These are phyloP conservation scores for Ziziphus jujuba DNA, from an alignment of 306 rosid species.

Conservation along the genomic window DNA sequence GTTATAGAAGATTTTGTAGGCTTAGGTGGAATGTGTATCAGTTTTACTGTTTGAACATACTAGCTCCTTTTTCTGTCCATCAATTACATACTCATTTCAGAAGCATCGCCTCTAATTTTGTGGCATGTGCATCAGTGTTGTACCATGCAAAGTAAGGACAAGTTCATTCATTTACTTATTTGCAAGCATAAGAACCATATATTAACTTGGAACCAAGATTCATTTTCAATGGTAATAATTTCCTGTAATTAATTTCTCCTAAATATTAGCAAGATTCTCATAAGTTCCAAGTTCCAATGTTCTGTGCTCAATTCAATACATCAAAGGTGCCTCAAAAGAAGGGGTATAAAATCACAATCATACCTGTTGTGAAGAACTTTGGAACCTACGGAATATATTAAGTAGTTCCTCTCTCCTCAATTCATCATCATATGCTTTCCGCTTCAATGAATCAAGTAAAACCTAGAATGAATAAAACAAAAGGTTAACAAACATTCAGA, in stretches of 20 bases:
- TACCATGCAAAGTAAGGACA: not conserved
- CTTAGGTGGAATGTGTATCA: not conserved
- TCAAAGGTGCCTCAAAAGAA: constrained; percentile 10
- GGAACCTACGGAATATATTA: constrained; percentile 69
- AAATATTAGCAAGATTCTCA: not conserved
- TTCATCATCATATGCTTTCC: constrained; percentile 89
- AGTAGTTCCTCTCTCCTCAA: constrained; percentile 91
- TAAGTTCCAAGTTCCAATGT: not conserved
- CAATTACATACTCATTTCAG: not conserved
- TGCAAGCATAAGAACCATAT: not conserved
- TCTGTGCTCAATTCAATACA: not conserved
- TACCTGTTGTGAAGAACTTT: constrained; percentile 66
- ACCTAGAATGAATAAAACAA: constrained; percentile 46
- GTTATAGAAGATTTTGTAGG: too few species aligned
- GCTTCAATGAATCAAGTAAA: constrained; percentile 83
- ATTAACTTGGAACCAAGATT: not conserved
- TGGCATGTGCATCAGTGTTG: not conserved
- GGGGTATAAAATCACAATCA: constrained; percentile 2
- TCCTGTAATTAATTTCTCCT: not conserved
- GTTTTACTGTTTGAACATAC: not conserved
- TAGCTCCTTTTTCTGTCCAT: not conserved
- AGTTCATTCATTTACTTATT: not conserved
- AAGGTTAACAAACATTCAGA: constrained; percentile 21
- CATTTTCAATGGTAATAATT: not conserved
- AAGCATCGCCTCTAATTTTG: constrained; percentile 1